Conservation (phyloP, 192 early-diverging fungal species). For the Coemansia sp. region DNA sequence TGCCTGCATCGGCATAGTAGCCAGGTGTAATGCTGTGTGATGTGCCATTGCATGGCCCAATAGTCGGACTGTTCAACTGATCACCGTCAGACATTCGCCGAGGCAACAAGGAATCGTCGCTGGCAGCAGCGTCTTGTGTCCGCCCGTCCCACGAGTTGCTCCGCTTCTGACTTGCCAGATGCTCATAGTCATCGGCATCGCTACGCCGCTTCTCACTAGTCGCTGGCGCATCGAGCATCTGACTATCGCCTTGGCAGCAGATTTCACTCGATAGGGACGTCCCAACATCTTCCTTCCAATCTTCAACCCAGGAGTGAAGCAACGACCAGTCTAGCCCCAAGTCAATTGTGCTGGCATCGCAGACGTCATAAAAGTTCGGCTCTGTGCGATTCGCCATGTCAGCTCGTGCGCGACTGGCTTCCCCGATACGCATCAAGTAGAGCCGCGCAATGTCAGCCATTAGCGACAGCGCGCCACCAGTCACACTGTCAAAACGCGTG, state of each 20-base stretch:
- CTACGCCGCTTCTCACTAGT: neutral
- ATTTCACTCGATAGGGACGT: neutral
- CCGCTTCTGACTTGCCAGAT: neutral
- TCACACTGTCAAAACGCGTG: constrained; percentile 39
- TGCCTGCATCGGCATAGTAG: neutral
- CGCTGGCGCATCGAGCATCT: neutral
- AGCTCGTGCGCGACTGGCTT: constrained; percentile 40
- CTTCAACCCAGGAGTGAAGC: constrained; percentile 25
- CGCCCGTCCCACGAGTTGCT: constrained; percentile 13
- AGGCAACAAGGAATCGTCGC: neutral
- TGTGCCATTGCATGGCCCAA: neutral
- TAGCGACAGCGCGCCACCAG: constrained; percentile 29
- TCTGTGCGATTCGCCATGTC: constrained; percentile 41
- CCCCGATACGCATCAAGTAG: constrained; percentile 45
- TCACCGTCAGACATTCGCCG: constrained; percentile 5
- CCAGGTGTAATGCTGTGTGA: neutral
- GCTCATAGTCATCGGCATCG: neutral
- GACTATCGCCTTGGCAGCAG: neutral
- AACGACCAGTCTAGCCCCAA: constrained; percentile 27
- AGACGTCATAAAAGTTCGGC: constrained; percentile 34
- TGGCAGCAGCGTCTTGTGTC: neutral
- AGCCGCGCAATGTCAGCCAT: constrained; percentile 38
- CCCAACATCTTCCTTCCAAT: constrained; percentile 38
- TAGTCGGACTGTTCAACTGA: neutral
- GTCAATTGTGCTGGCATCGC: constrained; percentile 23